Evolutionary conservation across 805 yeast genomes (phyloP), one percentile per base, ranked within the genome.

Genomic region (Helenozyma baotianmanensis): DNA sequence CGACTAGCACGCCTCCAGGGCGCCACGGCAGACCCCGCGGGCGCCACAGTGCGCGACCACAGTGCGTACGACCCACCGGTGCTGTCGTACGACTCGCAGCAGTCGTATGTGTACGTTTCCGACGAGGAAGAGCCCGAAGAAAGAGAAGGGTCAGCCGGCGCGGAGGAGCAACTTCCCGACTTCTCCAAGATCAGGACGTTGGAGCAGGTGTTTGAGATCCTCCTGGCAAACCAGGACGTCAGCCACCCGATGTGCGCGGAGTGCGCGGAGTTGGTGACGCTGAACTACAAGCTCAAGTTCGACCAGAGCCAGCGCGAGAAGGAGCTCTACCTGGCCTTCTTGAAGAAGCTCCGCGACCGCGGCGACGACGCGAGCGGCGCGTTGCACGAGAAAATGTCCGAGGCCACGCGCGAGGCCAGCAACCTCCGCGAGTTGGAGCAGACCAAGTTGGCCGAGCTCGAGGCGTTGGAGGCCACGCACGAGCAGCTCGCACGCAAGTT

Each of bases 211-310:
- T 88, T 86, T 53, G 80, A 82, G 41, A 67, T 83, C 2, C 58
- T 90, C 5, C 80, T 92, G 0, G 44, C 43, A 10, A 80, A 82
- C 40, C 80, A 81, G 32, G 87, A 81, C 39, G 70, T 90, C 11
- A 94, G 86, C 42, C 70, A 64, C 50, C 98, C 98, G 0, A 76
- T 92, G 11, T 90, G 97, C 48, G 70, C 70, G 15, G 97, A 89
- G 27, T 92, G 98, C 56, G 82, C 92, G 6, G 76, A 71, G 26
- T 54, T 70, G 14, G 57, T 90, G 16, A 64, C 82, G 9, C 78
- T 74, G 8, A 80, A 79, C 36, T 68, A 87, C 54, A 81, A 79
- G 48, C 54, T 63, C 9, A 80, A 80, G 45, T 83, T 83, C 53
- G 90, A 83, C 39, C 83, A 77, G 35, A 73, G 80, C 4, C 74